phyloP scores from a whole-genome alignment of 1,284 basidiomycete genomes.

The Pseudozyma tsukubaensis region DNA sequence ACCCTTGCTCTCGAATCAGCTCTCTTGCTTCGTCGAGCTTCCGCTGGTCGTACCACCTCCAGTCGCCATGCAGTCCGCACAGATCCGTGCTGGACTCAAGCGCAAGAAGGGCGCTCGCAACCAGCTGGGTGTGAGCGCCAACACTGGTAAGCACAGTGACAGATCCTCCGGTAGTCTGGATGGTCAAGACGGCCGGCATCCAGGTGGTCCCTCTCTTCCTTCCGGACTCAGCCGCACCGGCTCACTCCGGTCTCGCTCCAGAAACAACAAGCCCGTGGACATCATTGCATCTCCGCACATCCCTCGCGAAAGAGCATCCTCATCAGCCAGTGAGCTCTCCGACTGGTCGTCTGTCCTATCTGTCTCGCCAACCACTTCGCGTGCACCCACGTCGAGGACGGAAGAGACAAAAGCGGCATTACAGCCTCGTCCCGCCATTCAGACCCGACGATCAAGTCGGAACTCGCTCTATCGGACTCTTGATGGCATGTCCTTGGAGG shows the following conservation, averaged over 20 bases:
- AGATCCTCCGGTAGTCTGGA: conserved; percentile 1
- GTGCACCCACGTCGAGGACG: conserved; percentile 14
- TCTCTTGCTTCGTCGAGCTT: conserved; percentile 29
- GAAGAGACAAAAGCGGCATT: background rate
- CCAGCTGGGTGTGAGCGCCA: conserved; percentile 9
- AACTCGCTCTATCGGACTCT: conserved; percentile 35
- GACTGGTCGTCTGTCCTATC: conserved; percentile 48
- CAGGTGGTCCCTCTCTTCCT: background rate
- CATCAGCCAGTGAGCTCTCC: conserved; percentile 42
- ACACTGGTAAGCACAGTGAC: background rate
- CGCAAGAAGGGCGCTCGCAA: conserved; percentile 39
- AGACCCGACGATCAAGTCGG: conserved; percentile 40
- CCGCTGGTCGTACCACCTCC: conserved; percentile 16
- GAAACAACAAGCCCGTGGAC: conserved; percentile 17
- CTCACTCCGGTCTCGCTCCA: conserved; percentile 6
- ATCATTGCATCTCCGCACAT: conserved; percentile 35
- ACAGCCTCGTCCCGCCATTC: conserved; percentile 14
- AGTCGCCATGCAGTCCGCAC: conserved; percentile 16
- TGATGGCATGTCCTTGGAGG: conserved; percentile 44
- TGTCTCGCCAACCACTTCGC: conserved; percentile 35
- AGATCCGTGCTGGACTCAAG: conserved; percentile 42
- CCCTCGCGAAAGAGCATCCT: conserved; percentile 31
- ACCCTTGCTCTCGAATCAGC: conserved; percentile 14
- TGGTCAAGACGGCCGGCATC: background rate
- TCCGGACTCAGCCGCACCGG: background rate